Base-by-base conservation (phyloP, 1,139 yeast genomes). In the Diutina pseudorugosa region DNA sequence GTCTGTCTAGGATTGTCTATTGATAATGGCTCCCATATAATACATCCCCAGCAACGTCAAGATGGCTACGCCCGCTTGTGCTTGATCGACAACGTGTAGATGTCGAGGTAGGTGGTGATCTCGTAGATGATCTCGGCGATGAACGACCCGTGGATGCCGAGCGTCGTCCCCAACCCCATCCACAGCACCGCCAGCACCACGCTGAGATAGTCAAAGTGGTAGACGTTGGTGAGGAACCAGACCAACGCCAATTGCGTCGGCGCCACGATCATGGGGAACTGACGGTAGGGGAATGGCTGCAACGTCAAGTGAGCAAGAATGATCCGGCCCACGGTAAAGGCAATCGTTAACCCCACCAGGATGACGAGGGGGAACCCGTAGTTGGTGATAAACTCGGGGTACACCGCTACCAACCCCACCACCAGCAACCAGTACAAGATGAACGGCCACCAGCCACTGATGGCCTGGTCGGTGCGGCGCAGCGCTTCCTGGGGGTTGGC, bases 301-400 rank as follows among this genome's bases (percentile, higher is more conserved):
- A 77, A 69, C 0, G 97, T 89, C 61, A 91, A 80, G 66, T 91
- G 97, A 2, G 90, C 94, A 55, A 87, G 75, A 61, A 91, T 91
- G 60, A 91, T 88, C 63, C 95, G 79, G 4, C 98, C 98, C 20
- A 91, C 97, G 1, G 81, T 74, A 61, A 88, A 85, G 0, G 98
- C 96, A 61, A 85, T 70, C 1, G 87, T 76, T 42, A 85, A 74
- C 3, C 96, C 96, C 58, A 85, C 78, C 1, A 88, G 76, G 41
- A 87, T 63, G 33, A 83, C 69, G 59, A 84, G 74, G 9, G 95
- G 86, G 55, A 85, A 68, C 40, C 77, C 73, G 55, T 72, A 68
- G 27, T 66, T 64, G 53, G 72, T 62, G 52, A 83, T 67, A 47
- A 83, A 72, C 16, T 81, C 75, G 52, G 85, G 87, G 55, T 63